Conservation (phyloP, 345 rosid genomes). For the Citrus medica region DNA sequence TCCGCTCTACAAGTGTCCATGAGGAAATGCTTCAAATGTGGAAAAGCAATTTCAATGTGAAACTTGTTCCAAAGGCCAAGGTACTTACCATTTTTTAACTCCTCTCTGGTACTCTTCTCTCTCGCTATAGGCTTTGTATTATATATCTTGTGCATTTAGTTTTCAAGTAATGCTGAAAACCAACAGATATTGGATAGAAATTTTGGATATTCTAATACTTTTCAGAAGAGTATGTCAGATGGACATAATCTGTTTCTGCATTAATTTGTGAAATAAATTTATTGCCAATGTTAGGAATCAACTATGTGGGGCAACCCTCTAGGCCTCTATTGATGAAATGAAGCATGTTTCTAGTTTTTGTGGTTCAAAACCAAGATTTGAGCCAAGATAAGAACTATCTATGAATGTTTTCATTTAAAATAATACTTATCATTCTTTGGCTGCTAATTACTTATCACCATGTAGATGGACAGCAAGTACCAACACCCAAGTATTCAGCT, state of each 20-base stretch:
- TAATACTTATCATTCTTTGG: not conserved
- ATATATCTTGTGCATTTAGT: not conserved
- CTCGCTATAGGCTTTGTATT: not conserved
- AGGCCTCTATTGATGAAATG: not conserved
- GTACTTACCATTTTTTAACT: slow-evolving; percentile 22
- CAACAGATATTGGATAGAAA: not conserved
- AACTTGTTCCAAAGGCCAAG: slow-evolving; percentile 66
- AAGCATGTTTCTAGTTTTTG: not conserved
- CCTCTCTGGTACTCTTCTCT: no score
- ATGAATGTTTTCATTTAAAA: not conserved
- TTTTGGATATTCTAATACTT: not conserved
- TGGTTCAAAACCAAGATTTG: not conserved
- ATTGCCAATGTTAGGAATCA: not conserved
- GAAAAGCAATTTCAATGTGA: slow-evolving; percentile 76
- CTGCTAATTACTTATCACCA: not conserved
- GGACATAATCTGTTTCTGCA: not conserved
- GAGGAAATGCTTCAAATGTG: slow-evolving; percentile 83
- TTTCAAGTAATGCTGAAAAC: not conserved
- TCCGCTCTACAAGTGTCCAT: slow-evolving; percentile 81
- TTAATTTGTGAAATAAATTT: not conserved
- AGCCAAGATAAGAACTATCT: not conserved
- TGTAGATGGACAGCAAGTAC: slow-evolving; percentile 80
- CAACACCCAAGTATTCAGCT: slow-evolving; percentile 91
- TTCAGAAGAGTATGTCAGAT: not conserved
- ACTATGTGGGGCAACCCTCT: not conserved